Percentiles rank a stretch among this genome's conserved stretches.
Conservation (phyloP, 495 filamentous ascomycete species). For the Cercophora sp. region DNA sequence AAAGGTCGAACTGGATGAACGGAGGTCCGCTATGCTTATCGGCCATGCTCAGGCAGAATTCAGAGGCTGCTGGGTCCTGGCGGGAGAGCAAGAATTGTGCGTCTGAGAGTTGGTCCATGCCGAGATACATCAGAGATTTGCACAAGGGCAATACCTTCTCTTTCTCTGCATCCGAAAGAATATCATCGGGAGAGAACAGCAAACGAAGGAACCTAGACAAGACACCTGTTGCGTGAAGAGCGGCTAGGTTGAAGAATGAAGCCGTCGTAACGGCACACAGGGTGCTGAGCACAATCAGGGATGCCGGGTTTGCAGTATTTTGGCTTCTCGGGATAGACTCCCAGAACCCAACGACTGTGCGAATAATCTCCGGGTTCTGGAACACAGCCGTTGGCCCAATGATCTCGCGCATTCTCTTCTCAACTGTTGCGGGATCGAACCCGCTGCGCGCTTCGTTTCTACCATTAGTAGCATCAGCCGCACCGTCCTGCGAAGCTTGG, state of each 20-base stretch:
- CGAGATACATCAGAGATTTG: slow-evolving; percentile 57
- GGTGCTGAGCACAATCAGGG: slow-evolving; percentile 57
- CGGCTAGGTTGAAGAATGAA: slow-evolving; percentile 71
- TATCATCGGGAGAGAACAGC: slow-evolving; percentile 51
- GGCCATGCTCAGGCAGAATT: slow-evolving; percentile 71
- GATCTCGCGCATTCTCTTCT: slow-evolving; percentile 40
- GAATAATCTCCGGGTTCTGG: slow-evolving; percentile 61
- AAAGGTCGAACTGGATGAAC: slow-evolving; percentile 91
- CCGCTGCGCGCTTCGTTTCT: slow-evolving; percentile 14
- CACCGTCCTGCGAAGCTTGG: not conserved
- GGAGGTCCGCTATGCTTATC: slow-evolving; percentile 69
- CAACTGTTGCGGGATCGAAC: slow-evolving; percentile 32
- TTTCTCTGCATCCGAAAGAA: slow-evolving; percentile 49
- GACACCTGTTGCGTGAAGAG: slow-evolving; percentile 73
- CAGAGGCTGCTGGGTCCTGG: slow-evolving; percentile 56
- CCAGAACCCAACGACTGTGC: slow-evolving; percentile 64
- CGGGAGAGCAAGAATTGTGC: slow-evolving; percentile 69
- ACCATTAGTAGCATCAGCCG: slow-evolving; percentile 1
- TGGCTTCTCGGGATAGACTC: slow-evolving; percentile 49
- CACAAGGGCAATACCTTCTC: slow-evolving; percentile 57
- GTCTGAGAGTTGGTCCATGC: slow-evolving; percentile 73
- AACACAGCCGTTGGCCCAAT: slow-evolving; percentile 54
- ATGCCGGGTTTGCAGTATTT: slow-evolving; percentile 42
- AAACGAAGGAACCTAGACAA: slow-evolving; percentile 67
- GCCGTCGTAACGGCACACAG: slow-evolving; percentile 48